A percentile compares a stretch with the other conserved stretches of the same genome.
Evolutionary conservation across 805 yeast genomes (phyloP).

Genomic region (Saturnispora quitensis): DNA sequence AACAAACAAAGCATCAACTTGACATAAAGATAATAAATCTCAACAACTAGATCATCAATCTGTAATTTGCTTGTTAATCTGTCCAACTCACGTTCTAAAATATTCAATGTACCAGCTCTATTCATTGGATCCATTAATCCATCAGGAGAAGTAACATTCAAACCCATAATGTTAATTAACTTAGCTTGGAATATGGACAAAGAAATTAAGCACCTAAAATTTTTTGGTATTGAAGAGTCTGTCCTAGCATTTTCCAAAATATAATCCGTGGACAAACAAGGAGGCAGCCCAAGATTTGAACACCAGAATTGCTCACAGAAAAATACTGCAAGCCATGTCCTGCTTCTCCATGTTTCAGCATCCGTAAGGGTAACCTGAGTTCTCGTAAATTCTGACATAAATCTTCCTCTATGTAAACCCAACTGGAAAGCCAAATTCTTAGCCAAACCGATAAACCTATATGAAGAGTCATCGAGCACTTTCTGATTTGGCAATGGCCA

Average conservation of each 20-base stretch:
- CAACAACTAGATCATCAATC: constrained; percentile 60
- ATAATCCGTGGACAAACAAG: constrained; percentile 76
- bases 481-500: constrained; percentile 95
- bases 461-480: constrained; percentile 85
- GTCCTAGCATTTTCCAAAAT: constrained; percentile 69
- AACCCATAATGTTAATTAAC: constrained; percentile 77
- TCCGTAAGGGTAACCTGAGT: constrained; percentile 83
- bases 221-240: constrained; percentile 55
- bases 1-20: constrained; percentile 77
- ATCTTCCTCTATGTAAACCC: constrained; percentile 87
- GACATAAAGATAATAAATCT: constrained; percentile 70
- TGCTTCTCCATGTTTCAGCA: constrained; percentile 89
- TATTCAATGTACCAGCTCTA: constrained; percentile 71
- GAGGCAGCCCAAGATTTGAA: constrained; percentile 78
- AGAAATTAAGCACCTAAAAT: constrained; percentile 62
- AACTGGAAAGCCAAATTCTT: constrained; percentile 75
- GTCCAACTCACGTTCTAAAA: constrained; percentile 70
- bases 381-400: constrained; percentile 82
- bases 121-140: constrained; percentile 79
- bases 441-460: constrained; percentile 81
- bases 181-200: constrained; percentile 78
- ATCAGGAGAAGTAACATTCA: constrained; percentile 76
- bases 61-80: constrained; percentile 56
- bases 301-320: constrained; percentile 90
- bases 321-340: constrained; percentile 86